A percentile compares a stretch with the other conserved stretches of the same genome.
phyloP scores from a whole-genome alignment of 192 early-diverging fungal genomes.

The Irineochytrium annulatum region DNA sequence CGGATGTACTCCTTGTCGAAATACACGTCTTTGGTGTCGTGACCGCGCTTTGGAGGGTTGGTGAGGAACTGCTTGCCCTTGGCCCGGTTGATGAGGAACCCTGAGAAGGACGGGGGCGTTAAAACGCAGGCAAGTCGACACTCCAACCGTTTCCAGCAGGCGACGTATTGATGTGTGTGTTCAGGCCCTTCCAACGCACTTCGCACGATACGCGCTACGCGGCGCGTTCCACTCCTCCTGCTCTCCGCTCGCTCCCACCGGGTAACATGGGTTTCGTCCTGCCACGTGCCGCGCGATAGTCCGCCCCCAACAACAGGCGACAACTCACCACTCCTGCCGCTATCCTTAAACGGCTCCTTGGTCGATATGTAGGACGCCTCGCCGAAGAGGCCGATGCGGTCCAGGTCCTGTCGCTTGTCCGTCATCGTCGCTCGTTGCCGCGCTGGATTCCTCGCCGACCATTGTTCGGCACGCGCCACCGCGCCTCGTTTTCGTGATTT shows the following conservation, averaged over 20 bases:
- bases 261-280: no score
- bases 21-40: conserved; percentile 49
- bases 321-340: conserved; percentile 33
- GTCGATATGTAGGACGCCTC: conserved; percentile 47
- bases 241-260: no score
- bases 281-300: no score
- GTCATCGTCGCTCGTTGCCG: conserved; percentile 1
- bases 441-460: not conserved
- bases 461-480: no score
- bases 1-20: conserved; percentile 50
- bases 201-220: not conserved
- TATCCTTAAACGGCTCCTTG: conserved; percentile 37
- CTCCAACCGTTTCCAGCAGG: not conserved
- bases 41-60: conserved; percentile 42
- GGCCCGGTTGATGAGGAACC: conserved; percentile 31
- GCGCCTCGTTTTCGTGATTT: no score
- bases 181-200: not conserved
- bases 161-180: not conserved
- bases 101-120: not conserved
- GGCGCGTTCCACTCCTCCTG: conserved; percentile 23
- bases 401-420: conserved; percentile 37
- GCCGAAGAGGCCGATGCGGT: conserved; percentile 50
- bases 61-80: conserved; percentile 57
- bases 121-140: not conserved
- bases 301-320: no score